These are phyloP conservation scores for Dunaliella sp. DNA, from an alignment of 139 green algal species.

Conservation along the genomic window DNA sequence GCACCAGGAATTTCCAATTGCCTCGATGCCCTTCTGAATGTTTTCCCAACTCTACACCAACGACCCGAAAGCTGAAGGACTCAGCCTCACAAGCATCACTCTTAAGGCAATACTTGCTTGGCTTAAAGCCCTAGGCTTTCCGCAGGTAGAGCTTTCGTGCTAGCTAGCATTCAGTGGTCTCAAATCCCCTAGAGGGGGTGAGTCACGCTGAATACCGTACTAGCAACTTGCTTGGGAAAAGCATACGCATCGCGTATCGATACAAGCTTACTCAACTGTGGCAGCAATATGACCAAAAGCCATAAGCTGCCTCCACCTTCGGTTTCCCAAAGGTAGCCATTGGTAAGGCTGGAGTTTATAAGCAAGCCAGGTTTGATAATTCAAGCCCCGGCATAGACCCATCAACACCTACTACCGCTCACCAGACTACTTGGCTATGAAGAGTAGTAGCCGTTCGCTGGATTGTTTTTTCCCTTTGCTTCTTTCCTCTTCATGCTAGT, in stretches of 20 bases:
- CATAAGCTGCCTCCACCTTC: background rate
- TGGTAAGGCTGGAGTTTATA: background rate
- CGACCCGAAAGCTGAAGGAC: conserved; percentile 28
- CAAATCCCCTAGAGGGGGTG: too few species aligned
- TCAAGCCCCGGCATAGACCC: background rate
- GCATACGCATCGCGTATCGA: conserved; percentile 51
- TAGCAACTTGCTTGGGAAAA: conserved; percentile 32
- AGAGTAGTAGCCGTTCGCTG: background rate
- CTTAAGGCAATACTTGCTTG: background rate
- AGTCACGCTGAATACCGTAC: conserved; percentile 3
- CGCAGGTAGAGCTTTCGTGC: conserved; percentile 29
- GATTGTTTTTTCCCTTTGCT: background rate
- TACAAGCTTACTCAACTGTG: conserved; percentile 43
- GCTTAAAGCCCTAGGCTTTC: conserved; percentile 11
- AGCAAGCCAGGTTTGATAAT: background rate
- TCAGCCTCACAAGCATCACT: background rate
- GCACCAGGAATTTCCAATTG: conserved; percentile 16
- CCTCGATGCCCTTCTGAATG: conserved; percentile 29
- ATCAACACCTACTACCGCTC: background rate
- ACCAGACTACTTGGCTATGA: background rate
- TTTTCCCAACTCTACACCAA: conserved; percentile 27
- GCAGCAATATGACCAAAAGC: conserved; percentile 41
- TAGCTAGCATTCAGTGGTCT: conserved; percentile 21
- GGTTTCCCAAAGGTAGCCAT: background rate
- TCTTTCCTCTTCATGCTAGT: background rate